phyloP scores from a whole-genome alignment of 768 basidiomycete genomes.

The Podaxis sp. region DNA sequence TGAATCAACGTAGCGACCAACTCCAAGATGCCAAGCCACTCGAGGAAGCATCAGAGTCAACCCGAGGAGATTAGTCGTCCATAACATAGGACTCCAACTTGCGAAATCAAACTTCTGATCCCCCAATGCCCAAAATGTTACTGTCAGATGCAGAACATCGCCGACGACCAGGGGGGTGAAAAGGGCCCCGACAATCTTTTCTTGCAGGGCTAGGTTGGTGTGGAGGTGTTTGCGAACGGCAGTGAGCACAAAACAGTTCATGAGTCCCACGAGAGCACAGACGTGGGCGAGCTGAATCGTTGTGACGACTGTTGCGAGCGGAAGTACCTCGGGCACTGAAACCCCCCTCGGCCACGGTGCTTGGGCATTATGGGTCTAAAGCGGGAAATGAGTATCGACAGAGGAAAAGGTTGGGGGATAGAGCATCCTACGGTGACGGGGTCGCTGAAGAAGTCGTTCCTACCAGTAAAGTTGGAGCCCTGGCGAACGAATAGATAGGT shows the following conservation, averaged over 20 bases:
- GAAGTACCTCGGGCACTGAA: conserved; percentile 45
- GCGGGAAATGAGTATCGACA: conserved; percentile 2
- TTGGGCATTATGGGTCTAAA: conserved; percentile 67
- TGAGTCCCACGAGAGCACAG: conserved; percentile 65
- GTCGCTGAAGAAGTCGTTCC: conserved; percentile 33
- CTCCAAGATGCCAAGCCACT: conserved; percentile 68
- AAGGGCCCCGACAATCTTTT: conserved; percentile 61
- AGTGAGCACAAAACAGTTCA: conserved; percentile 65
- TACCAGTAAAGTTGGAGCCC: background rate
- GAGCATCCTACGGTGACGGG: conserved; percentile 50
- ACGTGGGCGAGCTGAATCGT: conserved; percentile 75
- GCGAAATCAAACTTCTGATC: conserved; percentile 58
- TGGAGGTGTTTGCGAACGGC: conserved; percentile 58
- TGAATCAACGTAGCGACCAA: conserved; percentile 67
- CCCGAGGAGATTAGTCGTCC: conserved; percentile 61
- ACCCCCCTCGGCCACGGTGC: conserved; percentile 61
- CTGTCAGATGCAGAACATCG: conserved; percentile 58
- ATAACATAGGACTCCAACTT: conserved; percentile 66
- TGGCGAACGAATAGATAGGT: background rate
- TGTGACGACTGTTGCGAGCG: conserved; percentile 63
- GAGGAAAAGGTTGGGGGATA: background rate
- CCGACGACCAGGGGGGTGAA: conserved; percentile 67
- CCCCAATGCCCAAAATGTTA: conserved; percentile 77
- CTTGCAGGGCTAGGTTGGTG: conserved; percentile 59
- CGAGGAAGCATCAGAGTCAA: conserved; percentile 65